A percentile compares a stretch with the other conserved stretches of the same genome.
These are phyloP conservation scores for Punctularia strigosozonata DNA, from an alignment of 768 basidiomycete species.

Conservation along the genomic window DNA sequence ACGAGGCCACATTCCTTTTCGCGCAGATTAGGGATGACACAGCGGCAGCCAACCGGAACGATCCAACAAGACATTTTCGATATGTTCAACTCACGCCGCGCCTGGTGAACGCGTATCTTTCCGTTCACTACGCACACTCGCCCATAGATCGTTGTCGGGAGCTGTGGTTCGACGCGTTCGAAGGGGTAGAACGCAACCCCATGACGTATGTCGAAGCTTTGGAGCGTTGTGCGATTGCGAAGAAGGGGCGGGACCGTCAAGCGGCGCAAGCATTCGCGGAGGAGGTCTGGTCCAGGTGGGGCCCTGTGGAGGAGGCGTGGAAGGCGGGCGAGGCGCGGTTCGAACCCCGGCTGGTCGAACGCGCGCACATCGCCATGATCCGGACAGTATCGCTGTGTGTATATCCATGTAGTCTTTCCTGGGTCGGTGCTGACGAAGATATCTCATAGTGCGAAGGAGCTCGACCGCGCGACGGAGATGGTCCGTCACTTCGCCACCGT, in stretches of 20 bases:
- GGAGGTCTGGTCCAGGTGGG: slow-evolving; percentile 61
- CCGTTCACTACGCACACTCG: slow-evolving; percentile 56
- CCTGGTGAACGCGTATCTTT: slow-evolving; percentile 72
- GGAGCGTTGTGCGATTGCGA: slow-evolving; percentile 43
- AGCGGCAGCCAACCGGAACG: slow-evolving; percentile 3
- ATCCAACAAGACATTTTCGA: slow-evolving; percentile 32
- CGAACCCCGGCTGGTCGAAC: slow-evolving; percentile 46
- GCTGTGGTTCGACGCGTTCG: slow-evolving; percentile 39
- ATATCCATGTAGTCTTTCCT: background rate
- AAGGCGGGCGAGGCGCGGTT: slow-evolving; percentile 17
- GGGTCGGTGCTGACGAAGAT: slow-evolving; percentile 2
- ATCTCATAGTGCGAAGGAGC: slow-evolving; percentile 26
- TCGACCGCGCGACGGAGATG: slow-evolving; percentile 41
- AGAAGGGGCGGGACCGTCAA: slow-evolving; percentile 32
- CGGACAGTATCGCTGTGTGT: slow-evolving; percentile 51
- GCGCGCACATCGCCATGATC: slow-evolving; percentile 58
- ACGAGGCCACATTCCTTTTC: slow-evolving; percentile 60
- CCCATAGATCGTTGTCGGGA: slow-evolving; percentile 34
- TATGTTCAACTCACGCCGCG: slow-evolving; percentile 45
- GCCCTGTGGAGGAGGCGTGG: slow-evolving; percentile 28
- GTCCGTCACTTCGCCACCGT: slow-evolving; percentile 48
- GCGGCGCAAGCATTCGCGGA: slow-evolving; percentile 41
- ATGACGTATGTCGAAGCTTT: slow-evolving; percentile 54
- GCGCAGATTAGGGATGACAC: slow-evolving; percentile 40
- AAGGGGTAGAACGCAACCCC: slow-evolving; percentile 33